Percentiles rank a stretch among this genome's conserved stretches.
These are phyloP conservation scores for Flaveria brownii DNA, from an alignment of 129 eudicot species.

Conservation along the genomic window DNA sequence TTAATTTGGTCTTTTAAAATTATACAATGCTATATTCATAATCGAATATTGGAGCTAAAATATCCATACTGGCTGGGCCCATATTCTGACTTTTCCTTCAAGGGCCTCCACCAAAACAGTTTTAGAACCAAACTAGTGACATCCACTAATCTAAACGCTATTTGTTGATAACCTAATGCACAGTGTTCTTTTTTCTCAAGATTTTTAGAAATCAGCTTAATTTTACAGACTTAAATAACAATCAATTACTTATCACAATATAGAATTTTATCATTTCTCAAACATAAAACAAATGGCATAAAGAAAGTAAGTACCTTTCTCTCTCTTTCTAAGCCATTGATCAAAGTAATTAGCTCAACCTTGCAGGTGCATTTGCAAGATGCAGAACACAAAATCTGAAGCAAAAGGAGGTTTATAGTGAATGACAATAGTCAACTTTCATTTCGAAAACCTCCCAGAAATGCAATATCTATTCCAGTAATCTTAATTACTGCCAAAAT, in stretches of 20 bases:
- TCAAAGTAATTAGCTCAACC: not conserved
- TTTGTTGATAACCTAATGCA: too few species aligned
- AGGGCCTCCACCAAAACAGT: too few species aligned
- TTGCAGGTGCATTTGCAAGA: conserved; percentile 8
- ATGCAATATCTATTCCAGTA: not conserved
- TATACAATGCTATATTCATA: too few species aligned
- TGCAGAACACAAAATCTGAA: not conserved
- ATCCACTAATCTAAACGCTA: too few species aligned
- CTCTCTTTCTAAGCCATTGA: not conserved
- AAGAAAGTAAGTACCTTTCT: not conserved
- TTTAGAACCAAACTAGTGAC: too few species aligned
- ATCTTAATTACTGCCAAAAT: not conserved
- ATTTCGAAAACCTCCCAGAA: not conserved
- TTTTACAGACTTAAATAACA: not conserved
- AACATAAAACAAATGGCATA: not conserved
- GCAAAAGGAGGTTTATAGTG: not conserved
- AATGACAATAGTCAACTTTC: not conserved
- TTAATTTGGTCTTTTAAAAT: too few species aligned
- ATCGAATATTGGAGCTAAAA: too few species aligned
- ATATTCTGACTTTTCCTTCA: too few species aligned
- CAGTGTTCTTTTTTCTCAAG: not conserved
- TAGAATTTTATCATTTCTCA: not conserved
- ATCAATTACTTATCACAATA: conserved; percentile 8
- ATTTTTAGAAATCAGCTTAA: not conserved
- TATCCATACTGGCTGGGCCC: too few species aligned